Evolutionary conservation across 2,329 filamentous ascomycete species (phyloP), one percentile per base, ranked within the genome.

Genomic region (Monilinia vaccinii-corymbosi): DNA sequence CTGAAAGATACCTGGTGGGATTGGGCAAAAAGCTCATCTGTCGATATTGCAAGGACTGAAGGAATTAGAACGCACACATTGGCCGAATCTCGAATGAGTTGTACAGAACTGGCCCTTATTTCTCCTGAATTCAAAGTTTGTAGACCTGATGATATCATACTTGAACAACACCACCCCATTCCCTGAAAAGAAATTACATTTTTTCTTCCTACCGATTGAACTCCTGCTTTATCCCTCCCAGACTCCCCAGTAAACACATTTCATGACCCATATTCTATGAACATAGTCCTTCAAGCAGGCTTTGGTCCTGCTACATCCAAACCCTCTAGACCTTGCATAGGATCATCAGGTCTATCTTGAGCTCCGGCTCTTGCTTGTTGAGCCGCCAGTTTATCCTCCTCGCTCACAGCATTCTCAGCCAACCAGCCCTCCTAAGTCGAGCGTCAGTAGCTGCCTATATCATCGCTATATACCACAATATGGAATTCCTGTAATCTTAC

Each of bases 261-360:
- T 46, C 47, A 53, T 58, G 23, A 52, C 16, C 31, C 16, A 16
- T 60, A 60, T 25, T 23, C 40, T 46, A 16, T 16, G 7, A 42
- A 49, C 34, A 23, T 4, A 44, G 25, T 9, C 32, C 44, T 53
- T 82, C 73, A 94, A 70, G 83, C 85, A 58, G 82, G 87, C 73
- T 89, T 92, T 14, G 94, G 94, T 10, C 95, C 95, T 59, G 93
- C 95, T 68, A 97, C 89, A 74, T 97, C 95, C 58, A 97, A 78
- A 18, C 89, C 90, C 73, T 97, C 92, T 8, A 99, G 77, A 38
- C 92, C 93, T 75, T 97, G 91, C 94, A 99, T 99, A 4, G 93
- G 91, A 75, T 97, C 91, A 68, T 87, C 83, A 1, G 82, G 80
- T 48, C 75, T 79, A 61, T 79, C 77, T 66, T 81, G 81, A 40